Conservation (phyloP, 768 basidiomycete species). For the Coprinopsis sp. region DNA sequence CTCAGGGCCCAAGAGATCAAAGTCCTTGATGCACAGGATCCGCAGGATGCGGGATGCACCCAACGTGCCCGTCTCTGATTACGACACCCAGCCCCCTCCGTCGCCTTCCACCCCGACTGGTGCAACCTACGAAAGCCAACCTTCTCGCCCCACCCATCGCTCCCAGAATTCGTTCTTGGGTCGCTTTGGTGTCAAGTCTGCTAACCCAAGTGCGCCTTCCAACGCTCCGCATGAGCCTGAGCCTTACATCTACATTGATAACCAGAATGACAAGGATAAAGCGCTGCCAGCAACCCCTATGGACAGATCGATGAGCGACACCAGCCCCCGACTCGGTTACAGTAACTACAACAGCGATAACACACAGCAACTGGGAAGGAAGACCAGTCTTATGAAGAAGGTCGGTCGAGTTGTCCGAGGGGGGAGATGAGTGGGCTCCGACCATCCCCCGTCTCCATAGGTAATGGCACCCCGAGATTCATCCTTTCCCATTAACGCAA, state of each 20-base stretch:
- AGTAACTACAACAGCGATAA: constrained; percentile 30
- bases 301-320: constrained; percentile 10
- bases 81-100: constrained; percentile 41
- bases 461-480: neutral
- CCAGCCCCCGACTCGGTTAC: constrained; percentile 33
- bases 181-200: constrained; percentile 48
- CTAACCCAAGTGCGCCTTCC: constrained; percentile 23
- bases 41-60: constrained; percentile 85
- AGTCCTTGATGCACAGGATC: constrained; percentile 84
- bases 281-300: constrained; percentile 42
- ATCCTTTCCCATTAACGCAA: neutral
- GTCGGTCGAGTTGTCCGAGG: constrained; percentile 69
- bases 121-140: constrained; percentile 14
- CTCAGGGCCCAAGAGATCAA: constrained; percentile 64
- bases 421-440: constrained; percentile 27
- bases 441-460: neutral
- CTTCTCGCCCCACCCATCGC: constrained; percentile 60
- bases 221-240: constrained; percentile 35
- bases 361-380: constrained; percentile 49
- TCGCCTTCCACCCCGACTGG: constrained; percentile 41
- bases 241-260: constrained; percentile 65
- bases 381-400: constrained; percentile 77
- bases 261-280: constrained; percentile 45
- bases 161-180: constrained; percentile 75
- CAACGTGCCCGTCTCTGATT: constrained; percentile 66